A percentile compares a stretch with the other conserved stretches of the same genome.
Evolutionary conservation across 441 rosid species (phyloP).

Genomic region (Gossypium gossypioides): DNA sequence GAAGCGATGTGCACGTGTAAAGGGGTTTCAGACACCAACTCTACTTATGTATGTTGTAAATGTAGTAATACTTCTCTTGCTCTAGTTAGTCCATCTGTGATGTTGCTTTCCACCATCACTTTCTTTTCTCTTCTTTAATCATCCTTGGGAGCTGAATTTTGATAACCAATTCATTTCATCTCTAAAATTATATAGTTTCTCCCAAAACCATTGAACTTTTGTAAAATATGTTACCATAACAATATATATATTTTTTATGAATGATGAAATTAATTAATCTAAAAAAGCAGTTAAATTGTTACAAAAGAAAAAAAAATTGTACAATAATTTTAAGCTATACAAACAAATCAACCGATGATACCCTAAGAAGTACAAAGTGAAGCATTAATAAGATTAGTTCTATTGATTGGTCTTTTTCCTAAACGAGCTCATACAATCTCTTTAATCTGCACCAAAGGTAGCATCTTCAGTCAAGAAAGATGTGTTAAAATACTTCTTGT

Average conservation of each 20-base stretch:
- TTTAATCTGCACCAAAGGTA: too few relatives aligned
- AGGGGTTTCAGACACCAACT: constrained; percentile 14
- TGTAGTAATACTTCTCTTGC: constrained; percentile 2
- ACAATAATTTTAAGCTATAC: too few relatives aligned
- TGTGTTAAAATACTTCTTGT: too few relatives aligned
- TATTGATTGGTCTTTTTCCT: too few relatives aligned
- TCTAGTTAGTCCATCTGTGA: background rate
- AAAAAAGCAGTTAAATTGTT: too few relatives aligned
- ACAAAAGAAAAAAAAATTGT: too few relatives aligned
- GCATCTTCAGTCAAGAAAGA: too few relatives aligned
- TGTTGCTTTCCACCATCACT: background rate
- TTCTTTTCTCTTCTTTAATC: background rate
- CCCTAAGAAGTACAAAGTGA: too few relatives aligned
- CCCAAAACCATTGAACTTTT: background rate
- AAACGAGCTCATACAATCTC: too few relatives aligned
- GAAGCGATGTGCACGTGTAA: constrained; percentile 19
- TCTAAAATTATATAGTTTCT: background rate
- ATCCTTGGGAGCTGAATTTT: background rate
- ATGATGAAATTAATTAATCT: too few relatives aligned
- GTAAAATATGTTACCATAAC: background rate
- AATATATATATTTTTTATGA: background rate
- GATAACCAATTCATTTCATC: background rate
- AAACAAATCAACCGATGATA: too few relatives aligned
- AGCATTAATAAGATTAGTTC: too few relatives aligned
- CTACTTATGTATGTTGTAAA: constrained; percentile 26